These are phyloP conservation scores for Ceratobasidium sp. DNA, from an alignment of 1,284 basidiomycete species.

Conservation along the genomic window DNA sequence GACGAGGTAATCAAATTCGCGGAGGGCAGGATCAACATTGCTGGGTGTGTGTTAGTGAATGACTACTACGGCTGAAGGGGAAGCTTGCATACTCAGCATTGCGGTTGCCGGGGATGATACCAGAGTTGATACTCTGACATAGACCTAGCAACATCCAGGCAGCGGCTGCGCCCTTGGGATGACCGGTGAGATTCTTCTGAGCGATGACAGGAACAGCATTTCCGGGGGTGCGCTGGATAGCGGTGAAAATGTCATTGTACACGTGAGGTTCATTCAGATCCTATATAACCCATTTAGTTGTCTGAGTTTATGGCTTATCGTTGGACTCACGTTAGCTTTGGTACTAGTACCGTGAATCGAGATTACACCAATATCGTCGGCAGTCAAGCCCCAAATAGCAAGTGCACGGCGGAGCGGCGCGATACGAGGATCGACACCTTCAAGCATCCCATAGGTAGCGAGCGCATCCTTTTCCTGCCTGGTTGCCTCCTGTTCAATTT, in stretches of 20 bases:
- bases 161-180: constrained; percentile 96
- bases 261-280: constrained; percentile 98
- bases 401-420: constrained; percentile 93
- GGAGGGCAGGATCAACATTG: constrained; percentile 93
- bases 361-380: constrained; percentile 89
- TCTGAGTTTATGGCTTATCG: constrained; percentile 1
- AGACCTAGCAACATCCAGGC: constrained; percentile 98
- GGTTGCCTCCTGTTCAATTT: constrained; percentile 87
- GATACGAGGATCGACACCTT: constrained; percentile 82
- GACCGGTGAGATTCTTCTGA: constrained; percentile 95
- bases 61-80: no score
- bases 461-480: constrained; percentile 92
- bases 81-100: constrained; percentile 79
- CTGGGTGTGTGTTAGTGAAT: no score
- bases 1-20: constrained; percentile 89
- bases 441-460: constrained; percentile 93
- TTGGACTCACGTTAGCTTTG: constrained; percentile 78
- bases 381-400: constrained; percentile 93
- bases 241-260: constrained; percentile 93
- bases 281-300: constrained; percentile 49
- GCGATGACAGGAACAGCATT: constrained; percentile 97
- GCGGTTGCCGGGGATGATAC: constrained; percentile 95
- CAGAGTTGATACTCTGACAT: constrained; percentile 84
- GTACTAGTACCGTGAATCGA: constrained; percentile 97
- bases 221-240: constrained; percentile 86